Conservation (phyloP, 306 rosid species). For the Styphnolobium japonicum region DNA sequence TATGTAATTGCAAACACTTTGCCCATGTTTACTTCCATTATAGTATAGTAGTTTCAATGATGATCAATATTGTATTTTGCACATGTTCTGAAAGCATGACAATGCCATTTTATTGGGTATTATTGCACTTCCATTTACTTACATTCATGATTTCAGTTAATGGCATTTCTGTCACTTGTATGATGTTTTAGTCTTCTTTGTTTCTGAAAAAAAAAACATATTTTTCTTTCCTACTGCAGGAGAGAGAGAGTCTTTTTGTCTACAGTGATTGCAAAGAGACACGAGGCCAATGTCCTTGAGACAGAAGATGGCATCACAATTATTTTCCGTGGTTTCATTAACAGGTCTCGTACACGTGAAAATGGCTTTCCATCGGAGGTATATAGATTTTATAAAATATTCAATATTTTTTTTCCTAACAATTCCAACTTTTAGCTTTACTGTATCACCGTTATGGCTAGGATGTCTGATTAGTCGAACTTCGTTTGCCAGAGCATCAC, state of each 20-base stretch:
- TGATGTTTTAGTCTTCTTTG: neutral
- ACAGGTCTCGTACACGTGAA: constrained; percentile 22
- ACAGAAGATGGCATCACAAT: constrained; percentile 32
- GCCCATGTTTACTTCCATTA: neutral
- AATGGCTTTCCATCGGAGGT: constrained; percentile 39
- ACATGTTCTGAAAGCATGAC: neutral
- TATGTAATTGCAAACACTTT: too few relatives aligned
- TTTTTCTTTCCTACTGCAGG: neutral
- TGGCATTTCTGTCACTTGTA: neutral
- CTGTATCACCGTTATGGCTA: neutral
- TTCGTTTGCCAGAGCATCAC: neutral
- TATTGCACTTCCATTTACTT: neutral
- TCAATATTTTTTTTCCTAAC: neutral
- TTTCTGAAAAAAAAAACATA: neutral
- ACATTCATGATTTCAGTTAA: neutral
- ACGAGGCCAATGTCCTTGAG: constrained; percentile 38
- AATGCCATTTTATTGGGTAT: neutral
- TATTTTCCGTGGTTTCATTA: constrained; percentile 27
- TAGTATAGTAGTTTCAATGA: neutral
- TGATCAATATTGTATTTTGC: neutral
- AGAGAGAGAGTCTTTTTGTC: constrained; percentile 29
- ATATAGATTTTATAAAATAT: neutral
- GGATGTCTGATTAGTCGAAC: neutral
- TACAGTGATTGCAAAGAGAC: constrained; percentile 27
- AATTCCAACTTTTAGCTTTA: neutral